Evolutionary conservation across 164 flowering plant species (phyloP).

Genomic region (Warburgia ugandensis): DNA sequence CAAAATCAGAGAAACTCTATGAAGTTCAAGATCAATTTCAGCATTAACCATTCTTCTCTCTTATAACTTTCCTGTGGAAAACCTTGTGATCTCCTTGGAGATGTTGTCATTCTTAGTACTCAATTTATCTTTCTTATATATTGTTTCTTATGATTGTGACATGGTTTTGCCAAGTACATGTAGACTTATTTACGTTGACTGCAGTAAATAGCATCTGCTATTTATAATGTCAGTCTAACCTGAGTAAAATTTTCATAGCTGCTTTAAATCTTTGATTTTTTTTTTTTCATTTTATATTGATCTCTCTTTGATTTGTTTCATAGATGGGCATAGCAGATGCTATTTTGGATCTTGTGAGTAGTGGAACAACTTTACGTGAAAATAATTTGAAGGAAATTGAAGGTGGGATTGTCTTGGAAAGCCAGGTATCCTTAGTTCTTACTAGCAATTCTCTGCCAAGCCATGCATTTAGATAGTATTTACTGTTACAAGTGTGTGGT

Average conservation of each 20-base stretch:
- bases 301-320: constrained; percentile 5
- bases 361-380: constrained; percentile 88
- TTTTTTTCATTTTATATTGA: neutral
- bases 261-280: neutral
- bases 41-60: no score
- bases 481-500: neutral
- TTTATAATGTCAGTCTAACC: neutral
- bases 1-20: no score
- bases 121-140: no score
- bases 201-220: no score
- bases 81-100: no score
- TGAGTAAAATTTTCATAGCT: neutral
- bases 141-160: no score
- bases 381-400: constrained; percentile 94
- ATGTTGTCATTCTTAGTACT: no score
- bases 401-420: constrained; percentile 82
- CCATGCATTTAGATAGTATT: neutral
- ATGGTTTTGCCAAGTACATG: no score
- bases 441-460: neutral
- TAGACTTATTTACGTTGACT: no score
- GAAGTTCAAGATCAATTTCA: no score
- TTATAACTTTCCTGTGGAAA: no score
- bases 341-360: constrained; percentile 94
- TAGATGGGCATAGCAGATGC: constrained; percentile 99
- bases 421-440: constrained; percentile 53